Evolutionary conservation across 2,329 filamentous ascomycete species (phyloP), one percentile per base, ranked within the genome.

Genomic region (Phyllosticta paracitricarpa): DNA sequence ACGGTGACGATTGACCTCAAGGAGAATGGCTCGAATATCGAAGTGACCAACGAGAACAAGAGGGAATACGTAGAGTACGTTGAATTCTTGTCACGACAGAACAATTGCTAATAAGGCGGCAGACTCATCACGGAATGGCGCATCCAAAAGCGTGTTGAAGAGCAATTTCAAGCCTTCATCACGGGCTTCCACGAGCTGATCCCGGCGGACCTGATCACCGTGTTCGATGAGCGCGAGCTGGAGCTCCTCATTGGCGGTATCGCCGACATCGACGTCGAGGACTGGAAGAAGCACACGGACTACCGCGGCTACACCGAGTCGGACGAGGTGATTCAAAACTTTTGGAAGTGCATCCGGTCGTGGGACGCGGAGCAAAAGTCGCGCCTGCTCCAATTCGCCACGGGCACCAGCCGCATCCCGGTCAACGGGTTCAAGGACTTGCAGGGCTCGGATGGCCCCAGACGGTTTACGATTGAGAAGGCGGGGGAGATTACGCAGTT

Each of bases 221-320:
- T 99, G 51, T 99, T 99, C 70, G 94, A 99, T 71, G 94, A 99
- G 80, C 89, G 94, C 69, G 94, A 99, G 76, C 81, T 99, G 56
- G 94, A 99, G 77, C 79, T 99, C 67, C 82, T 99, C 67, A 97
- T 99, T 71, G 94, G 94, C 66, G 94, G 94, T 82, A 99, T 99
- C 69, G 94, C 94, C n/a, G 94, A 99, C 77, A 99, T 99, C 68
- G 94, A 99, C 71, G 93, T 99, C 17, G 94, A 99, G 63, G 94
- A 99, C 77, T 99, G 94, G 94, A 97, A 99, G 88, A 99, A 99
- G 81, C 94, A 99, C 78, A 99, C 94, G 55, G 94, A 99, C 72
- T 99, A 99, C 77, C 89, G 94, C 68, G 94, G 94, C 60, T 99
- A 99, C 82, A 97, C 95, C 9, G 94, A 99, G 77, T 91, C 87